phyloP scores from a whole-genome alignment of 495 filamentous ascomycete species.

The Lophiostoma macrostomum region DNA sequence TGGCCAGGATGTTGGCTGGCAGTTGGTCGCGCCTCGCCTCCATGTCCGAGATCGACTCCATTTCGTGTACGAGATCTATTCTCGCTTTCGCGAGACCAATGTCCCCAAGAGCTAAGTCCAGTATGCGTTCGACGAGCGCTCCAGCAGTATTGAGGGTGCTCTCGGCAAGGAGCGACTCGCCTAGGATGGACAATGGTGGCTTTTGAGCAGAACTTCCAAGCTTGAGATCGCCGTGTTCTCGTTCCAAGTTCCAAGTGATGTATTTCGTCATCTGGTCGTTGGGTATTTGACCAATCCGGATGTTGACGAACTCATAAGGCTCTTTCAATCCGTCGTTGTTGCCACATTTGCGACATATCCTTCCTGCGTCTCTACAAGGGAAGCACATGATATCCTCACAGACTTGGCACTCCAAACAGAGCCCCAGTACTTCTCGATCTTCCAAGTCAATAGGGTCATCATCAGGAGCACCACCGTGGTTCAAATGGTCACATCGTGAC shows the following conservation, averaged over 20 bases:
- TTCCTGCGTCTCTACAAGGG: conserved; percentile 3
- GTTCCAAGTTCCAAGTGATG: conserved; percentile 15
- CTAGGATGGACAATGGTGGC: conserved; percentile 9
- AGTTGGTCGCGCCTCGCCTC: conserved; percentile 1
- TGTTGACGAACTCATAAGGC: conserved; percentile 11
- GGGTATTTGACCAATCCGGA: background rate
- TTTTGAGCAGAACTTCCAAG: background rate
- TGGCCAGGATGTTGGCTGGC: conserved; percentile 11
- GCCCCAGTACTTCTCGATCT: conserved; percentile 1
- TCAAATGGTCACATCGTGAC: background rate
- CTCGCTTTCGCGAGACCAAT: conserved; percentile 11
- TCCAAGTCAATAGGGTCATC: conserved; percentile 4
- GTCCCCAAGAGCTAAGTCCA: background rate
- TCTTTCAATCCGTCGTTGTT: conserved; percentile 4
- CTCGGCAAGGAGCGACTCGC: background rate
- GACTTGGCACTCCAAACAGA: conserved; percentile 1
- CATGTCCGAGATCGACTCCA: conserved; percentile 3
- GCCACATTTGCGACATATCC: conserved; percentile 4
- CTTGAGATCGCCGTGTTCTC: conserved; percentile 16
- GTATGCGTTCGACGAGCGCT: background rate
- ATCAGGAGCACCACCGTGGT: background rate
- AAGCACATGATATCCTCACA: conserved; percentile 12
- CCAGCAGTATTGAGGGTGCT: background rate
- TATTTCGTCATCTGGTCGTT: background rate
- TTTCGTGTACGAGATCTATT: conserved; percentile 6